phyloP scores from a whole-genome alignment of 306 rosid genomes.

The Ziziphus jujuba region DNA sequence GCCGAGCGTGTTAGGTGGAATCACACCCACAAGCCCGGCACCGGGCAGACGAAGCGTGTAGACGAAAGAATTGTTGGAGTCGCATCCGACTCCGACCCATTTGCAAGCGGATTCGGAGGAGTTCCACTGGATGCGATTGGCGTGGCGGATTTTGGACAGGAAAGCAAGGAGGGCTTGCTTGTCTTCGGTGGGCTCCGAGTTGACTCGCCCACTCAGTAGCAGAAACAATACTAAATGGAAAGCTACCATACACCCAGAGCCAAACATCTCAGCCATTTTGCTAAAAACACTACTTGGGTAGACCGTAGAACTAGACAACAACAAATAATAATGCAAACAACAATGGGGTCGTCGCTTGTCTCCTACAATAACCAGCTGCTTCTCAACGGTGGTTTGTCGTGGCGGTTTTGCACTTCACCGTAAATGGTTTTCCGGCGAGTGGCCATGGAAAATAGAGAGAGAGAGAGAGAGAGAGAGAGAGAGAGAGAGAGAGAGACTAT shows the following conservation, averaged over 20 bases:
- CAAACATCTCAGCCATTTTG: constrained; percentile 38
- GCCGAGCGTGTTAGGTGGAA: constrained; percentile 70
- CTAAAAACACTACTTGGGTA: not conserved
- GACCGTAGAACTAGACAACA: constrained; percentile 9
- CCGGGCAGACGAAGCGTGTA: constrained; percentile 70
- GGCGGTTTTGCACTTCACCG: constrained; percentile 23
- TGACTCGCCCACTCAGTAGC: constrained; percentile 29
- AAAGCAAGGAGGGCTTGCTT: constrained; percentile 88
- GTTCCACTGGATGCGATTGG: constrained; percentile 78
- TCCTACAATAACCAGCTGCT: not conserved
- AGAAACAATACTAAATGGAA: constrained; percentile 25
- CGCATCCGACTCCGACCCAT: constrained; percentile 83
- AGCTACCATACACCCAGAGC: constrained; percentile 9
- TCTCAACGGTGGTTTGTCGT: constrained; percentile 2
- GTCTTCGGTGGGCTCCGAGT: constrained; percentile 77
- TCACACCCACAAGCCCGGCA: constrained; percentile 68
- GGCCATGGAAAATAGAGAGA: constrained; percentile 36
- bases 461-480: not conserved
- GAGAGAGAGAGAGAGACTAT: constrained; percentile 2
- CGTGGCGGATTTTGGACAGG: constrained; percentile 56
- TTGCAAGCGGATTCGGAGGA: constrained; percentile 67
- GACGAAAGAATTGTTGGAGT: constrained; percentile 46
- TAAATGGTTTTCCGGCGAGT: constrained; percentile 33
- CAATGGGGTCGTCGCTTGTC: constrained; percentile 14
- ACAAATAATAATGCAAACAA: constrained; percentile 4